Percentiles rank a stretch among this genome's conserved stretches.
Conservation (phyloP, 139 green algal species). For the Diplosphaera chodatii region DNA sequence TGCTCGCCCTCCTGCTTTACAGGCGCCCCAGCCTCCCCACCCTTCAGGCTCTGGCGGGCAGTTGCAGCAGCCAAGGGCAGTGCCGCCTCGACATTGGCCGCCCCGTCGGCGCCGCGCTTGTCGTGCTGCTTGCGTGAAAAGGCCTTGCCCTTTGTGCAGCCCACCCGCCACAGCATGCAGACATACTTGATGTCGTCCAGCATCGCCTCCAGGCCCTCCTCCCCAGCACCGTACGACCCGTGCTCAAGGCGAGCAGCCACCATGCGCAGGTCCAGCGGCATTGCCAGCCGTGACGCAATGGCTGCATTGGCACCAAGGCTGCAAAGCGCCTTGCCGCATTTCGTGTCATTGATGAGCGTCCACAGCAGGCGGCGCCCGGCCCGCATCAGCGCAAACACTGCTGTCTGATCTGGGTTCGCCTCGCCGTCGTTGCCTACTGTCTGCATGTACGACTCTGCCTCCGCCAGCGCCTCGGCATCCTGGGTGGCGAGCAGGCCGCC, state of each 20-base stretch:
- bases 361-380: background rate
- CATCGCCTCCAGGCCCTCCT: constrained; percentile 37
- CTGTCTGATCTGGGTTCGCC: background rate
- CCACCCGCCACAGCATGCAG: constrained; percentile 34
- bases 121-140: constrained; percentile 22
- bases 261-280: constrained; percentile 28
- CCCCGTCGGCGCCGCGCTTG: constrained; percentile 12
- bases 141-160: constrained; percentile 5
- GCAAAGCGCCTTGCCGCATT: constrained; percentile 16
- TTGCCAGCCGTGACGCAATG: constrained; percentile 13
- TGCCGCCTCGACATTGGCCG: constrained; percentile 11
- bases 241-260: constrained; percentile 17
- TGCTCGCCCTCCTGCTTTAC: background rate
- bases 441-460: background rate
- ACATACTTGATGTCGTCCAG: constrained; percentile 35
- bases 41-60: background rate
- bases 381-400: background rate
- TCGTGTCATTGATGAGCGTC: background rate
- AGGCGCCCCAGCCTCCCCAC: background rate
- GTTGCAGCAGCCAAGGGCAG: constrained; percentile 1
- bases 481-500: background rate
- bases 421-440: background rate
- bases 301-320: constrained; percentile 24
- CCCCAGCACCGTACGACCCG: constrained; percentile 20
- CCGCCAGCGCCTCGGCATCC: background rate